Evolutionary conservation across 1,284 basidiomycete species (phyloP).

Genomic region (Pyrrhoderma lamaoense): DNA sequence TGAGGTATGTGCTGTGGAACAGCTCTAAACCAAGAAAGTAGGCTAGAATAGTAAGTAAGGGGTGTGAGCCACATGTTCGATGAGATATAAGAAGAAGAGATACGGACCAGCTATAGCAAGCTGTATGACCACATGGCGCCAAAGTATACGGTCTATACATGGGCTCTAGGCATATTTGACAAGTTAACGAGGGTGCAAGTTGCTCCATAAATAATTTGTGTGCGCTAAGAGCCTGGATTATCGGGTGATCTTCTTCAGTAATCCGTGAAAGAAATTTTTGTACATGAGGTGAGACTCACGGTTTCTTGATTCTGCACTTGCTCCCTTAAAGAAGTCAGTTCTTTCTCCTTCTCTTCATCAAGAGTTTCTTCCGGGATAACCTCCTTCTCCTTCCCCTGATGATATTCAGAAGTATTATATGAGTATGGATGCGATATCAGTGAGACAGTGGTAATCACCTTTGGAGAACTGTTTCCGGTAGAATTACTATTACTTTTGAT

Average conservation of each 20-base stretch:
- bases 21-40: slow-evolving; percentile 67
- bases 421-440: background rate
- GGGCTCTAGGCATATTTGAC: slow-evolving; percentile 68
- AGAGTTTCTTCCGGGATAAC: background rate
- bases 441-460: too few relatives aligned
- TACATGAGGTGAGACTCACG: too few relatives aligned
- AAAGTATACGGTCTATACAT: slow-evolving; percentile 64
- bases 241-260: too few relatives aligned
- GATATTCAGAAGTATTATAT: background rate
- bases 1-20: slow-evolving; percentile 25
- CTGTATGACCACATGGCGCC: slow-evolving; percentile 66
- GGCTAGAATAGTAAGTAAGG: slow-evolving; percentile 33
- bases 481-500: background rate
- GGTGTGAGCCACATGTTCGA: background rate
- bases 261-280: too few relatives aligned
- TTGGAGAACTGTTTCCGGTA: slow-evolving; percentile 1
- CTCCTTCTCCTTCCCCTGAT: slow-evolving; percentile 11
- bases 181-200: slow-evolving; percentile 35
- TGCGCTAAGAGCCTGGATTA: slow-evolving; percentile 7
- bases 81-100: background rate
- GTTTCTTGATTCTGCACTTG: slow-evolving; percentile 4
- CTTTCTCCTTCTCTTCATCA: background rate
- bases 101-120: slow-evolving; percentile 40
- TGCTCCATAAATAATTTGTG: slow-evolving; percentile 11
- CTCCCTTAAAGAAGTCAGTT: slow-evolving; percentile 3